Conservation (phyloP, 2,329 filamentous ascomycete genomes). For the Cercospora berteroae region DNA sequence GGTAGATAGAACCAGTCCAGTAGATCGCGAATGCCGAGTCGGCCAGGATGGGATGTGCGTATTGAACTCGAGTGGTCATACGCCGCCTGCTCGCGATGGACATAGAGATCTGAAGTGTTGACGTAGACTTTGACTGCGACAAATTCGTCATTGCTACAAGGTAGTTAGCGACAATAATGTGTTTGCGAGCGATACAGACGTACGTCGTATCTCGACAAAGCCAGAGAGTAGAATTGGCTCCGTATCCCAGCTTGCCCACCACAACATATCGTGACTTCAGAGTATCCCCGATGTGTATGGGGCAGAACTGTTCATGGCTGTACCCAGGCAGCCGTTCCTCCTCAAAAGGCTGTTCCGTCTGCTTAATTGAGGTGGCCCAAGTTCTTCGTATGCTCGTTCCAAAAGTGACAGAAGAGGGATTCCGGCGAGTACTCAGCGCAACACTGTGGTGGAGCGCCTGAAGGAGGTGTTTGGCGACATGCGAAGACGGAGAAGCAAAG, state of each 20-base stretch:
- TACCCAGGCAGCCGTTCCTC: neutral
- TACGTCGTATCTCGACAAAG: neutral
- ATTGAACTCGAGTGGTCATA: neutral
- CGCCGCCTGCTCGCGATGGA: neutral
- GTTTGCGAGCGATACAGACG: neutral
- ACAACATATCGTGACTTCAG: neutral
- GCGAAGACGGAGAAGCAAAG: neutral
- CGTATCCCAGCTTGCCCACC: neutral
- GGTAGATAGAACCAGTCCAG: neutral
- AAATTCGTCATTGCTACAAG: neutral
- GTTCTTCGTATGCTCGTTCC: too few relatives aligned
- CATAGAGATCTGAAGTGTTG: neutral
- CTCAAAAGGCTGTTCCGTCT: neutral
- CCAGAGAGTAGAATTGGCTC: neutral
- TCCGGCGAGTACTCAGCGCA: too few relatives aligned
- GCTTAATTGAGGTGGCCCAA: neutral
- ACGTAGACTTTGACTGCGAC: neutral
- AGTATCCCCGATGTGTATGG: neutral
- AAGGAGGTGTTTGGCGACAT: neutral
- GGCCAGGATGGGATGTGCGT: neutral
- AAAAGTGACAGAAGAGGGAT: too few relatives aligned
- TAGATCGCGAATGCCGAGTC: neutral
- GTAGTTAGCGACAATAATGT: neutral
- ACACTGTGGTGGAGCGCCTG: too few relatives aligned
- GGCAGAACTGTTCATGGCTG: neutral